phyloP scores from a whole-genome alignment of 2,329 filamentous ascomycete species.

The Scytalidium lignicola region DNA sequence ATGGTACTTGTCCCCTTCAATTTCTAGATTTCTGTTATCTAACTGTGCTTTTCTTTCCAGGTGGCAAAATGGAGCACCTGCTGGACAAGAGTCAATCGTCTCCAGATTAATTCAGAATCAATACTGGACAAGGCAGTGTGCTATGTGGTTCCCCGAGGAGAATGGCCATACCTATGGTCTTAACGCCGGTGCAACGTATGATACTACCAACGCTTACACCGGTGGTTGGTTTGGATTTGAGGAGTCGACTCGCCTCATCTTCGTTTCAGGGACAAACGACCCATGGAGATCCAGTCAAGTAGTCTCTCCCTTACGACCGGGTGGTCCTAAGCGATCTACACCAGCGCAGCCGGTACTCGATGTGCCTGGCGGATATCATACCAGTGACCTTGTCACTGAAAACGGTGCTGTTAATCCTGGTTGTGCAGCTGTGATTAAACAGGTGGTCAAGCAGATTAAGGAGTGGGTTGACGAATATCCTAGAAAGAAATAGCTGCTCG shows the following conservation, averaged over 20 bases:
- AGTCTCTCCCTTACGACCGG: conserved; percentile 44
- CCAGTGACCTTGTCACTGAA: conserved; percentile 40
- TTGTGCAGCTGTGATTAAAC: conserved; percentile 40
- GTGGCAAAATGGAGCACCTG: conserved; percentile 40
- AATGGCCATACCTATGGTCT: conserved; percentile 25
- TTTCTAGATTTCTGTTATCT: conserved; percentile 49
- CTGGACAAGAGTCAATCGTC: conserved; percentile 29
- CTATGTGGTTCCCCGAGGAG: conserved; percentile 43
- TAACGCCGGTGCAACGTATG: conserved; percentile 28
- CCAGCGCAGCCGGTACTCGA: conserved; percentile 41
- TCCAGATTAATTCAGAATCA: conserved; percentile 34
- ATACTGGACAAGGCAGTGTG: conserved; percentile 48
- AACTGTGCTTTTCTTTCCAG: conserved; percentile 38
- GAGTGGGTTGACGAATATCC: conserved; percentile 43
- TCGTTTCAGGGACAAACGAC: conserved; percentile 50
- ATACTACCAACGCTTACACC: conserved; percentile 38
- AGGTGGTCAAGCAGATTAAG: conserved; percentile 39
- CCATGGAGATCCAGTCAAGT: conserved; percentile 50
- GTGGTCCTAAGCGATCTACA: conserved; percentile 43
- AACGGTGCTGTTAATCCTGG: conserved; percentile 37
- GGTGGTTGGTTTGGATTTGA: conserved; percentile 41
- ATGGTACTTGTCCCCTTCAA: conserved; percentile 1
- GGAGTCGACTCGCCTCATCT: conserved; percentile 17
- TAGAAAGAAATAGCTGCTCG: neutral
- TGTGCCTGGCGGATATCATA: conserved; percentile 45